Evolutionary conservation across 2,329 filamentous ascomycete genomes (phyloP).

Genomic region (Trichoderma sp.): DNA sequence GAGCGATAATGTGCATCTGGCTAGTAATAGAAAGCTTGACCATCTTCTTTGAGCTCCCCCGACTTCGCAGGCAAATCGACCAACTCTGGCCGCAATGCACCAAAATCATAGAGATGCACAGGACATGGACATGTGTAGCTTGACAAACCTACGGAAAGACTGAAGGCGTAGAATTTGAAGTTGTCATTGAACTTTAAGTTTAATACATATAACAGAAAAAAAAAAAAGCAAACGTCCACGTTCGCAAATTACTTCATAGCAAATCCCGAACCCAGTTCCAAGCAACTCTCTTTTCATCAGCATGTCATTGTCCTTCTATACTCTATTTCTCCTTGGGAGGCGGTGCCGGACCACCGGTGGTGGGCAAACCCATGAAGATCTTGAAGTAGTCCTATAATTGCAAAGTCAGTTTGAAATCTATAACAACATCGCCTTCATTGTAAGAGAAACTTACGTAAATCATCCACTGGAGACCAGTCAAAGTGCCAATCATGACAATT

Average conservation of each 20-base stretch:
- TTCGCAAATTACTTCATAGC: neutral
- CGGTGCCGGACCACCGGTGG: conserved; percentile 70
- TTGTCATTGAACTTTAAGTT: neutral
- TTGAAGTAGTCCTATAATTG: conserved; percentile 73
- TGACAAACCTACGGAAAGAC: neutral
- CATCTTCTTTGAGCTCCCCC: neutral
- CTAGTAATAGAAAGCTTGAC: neutral
- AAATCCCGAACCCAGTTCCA: neutral
- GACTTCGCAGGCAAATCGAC: neutral
- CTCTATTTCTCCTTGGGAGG: conserved; percentile 52
- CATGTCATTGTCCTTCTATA: neutral
- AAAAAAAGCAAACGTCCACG: neutral
- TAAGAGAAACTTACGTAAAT: conserved; percentile 68
- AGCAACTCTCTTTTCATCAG: neutral
- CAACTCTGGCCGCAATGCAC: neutral
- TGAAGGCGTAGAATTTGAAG: neutral
- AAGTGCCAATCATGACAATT: conserved; percentile 86
- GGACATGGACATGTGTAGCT: neutral
- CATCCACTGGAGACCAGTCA: conserved; percentile 90
- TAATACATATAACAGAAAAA: neutral
- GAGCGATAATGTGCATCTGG: neutral
- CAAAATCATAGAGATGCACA: neutral
- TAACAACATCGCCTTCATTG: neutral
- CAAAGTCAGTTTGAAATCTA: conserved; percentile 27
- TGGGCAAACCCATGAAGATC: conserved; percentile 85